Base-by-base conservation (phyloP, 805 yeast species). In the Ogataea pini region DNA sequence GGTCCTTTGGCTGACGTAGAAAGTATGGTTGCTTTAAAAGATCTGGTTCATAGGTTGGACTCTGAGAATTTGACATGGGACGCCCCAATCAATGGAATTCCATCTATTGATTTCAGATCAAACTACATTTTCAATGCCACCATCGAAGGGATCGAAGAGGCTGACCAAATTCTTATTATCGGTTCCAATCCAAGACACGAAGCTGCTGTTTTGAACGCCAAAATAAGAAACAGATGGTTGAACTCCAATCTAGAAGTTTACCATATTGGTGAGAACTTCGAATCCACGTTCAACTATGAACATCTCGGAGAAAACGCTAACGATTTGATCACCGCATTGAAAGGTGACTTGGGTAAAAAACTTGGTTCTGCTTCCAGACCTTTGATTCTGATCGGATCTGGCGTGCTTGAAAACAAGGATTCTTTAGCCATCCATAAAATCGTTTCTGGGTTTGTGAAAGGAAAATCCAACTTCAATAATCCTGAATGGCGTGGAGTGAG, bases 131-230 rank as follows among this genome's bases (percentile, higher is more conserved):
- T 88, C 78, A 88, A 87, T 77, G 79, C 95, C 12, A 75, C 87
- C 36, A 82, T 88, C 53, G 82, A 79, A 46, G 94, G 94, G 38
- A 77, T 88, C 55, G 94, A 86, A 67, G 85, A 82, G 50, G 90
- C 95, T 45, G 96, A 89, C 63, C 88, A 80, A 58, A 83, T 88
- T 52, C 74, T 88, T 61, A 75, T 88, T 51, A 79, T 88, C 49
- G 96, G 96, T 53, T 82, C 96, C 39, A 88, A 88, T 73, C 95
- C 96, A 50, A 79, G 96, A 64, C 89, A 79, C 64, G 96, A 88
- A 72, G 96, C 96, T 50, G 89, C 96, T 36, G 95, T 89, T 14
- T 75, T 88, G 60, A 88, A 88, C 68, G 80, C 92, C 36, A 80
- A 95, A 70, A 83, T 88, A 59, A 81, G 96, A 75, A 85, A 82